A percentile compares a stretch with the other conserved stretches of the same genome.
Evolutionary conservation across 1,139 yeast species (phyloP).

Genomic region (Blastobotrys ciferrii): DNA sequence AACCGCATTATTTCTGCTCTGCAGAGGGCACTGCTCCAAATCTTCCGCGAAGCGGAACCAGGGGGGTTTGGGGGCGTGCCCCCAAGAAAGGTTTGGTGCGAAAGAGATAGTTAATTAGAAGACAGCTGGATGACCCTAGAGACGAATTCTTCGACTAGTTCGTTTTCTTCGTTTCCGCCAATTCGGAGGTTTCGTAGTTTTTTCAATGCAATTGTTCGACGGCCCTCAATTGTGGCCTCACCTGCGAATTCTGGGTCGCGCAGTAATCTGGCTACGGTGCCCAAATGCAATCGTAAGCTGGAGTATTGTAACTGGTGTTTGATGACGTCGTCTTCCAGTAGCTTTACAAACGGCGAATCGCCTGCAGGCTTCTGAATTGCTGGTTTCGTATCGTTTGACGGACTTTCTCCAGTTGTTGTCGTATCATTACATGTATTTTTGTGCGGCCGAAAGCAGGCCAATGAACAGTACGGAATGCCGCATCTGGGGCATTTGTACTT

Average conservation of each 20-base stretch:
- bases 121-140: constrained; percentile 23
- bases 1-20: no score
- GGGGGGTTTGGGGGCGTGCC: no score
- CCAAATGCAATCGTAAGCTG: constrained; percentile 52
- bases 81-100: no score
- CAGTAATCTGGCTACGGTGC: constrained; percentile 47
- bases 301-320: constrained; percentile 46
- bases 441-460: constrained; percentile 15
- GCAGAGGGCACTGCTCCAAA: no score
- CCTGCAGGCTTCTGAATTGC: not conserved
- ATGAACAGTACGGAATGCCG: constrained; percentile 34
- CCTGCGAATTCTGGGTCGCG: constrained; percentile 47
- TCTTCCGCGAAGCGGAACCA: no score
- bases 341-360: constrained; percentile 19
- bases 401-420: not conserved
- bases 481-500: constrained; percentile 67
- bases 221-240: constrained; percentile 45
- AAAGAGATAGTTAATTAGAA: no score
- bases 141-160: constrained; percentile 61
- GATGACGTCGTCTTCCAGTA: constrained; percentile 44
- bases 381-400: no score
- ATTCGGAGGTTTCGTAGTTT: constrained; percentile 57
- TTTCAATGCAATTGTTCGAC: constrained; percentile 56
- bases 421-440: constrained; percentile 5
- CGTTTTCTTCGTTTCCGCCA: constrained; percentile 66